These are phyloP conservation scores for Elsinoe ampelina DNA, from an alignment of 2,329 filamentous ascomycete genomes.

Conservation along the genomic window DNA sequence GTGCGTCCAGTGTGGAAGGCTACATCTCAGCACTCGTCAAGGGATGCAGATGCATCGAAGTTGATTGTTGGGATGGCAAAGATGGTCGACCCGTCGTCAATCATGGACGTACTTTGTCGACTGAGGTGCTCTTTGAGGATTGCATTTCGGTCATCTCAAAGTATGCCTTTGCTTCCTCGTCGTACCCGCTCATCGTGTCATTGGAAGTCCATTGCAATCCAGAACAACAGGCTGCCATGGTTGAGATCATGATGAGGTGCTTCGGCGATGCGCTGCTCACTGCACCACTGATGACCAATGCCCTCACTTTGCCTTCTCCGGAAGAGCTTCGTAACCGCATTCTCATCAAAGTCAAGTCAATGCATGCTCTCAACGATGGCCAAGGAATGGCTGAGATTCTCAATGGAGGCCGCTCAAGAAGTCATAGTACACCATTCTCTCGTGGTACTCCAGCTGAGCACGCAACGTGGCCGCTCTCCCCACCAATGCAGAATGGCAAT, in stretches of 20 bases:
- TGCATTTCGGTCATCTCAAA: constrained; percentile 89
- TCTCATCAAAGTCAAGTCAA: constrained; percentile 89
- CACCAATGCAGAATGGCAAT: constrained; percentile 43
- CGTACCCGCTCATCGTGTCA: constrained; percentile 85
- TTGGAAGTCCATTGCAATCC: constrained; percentile 89
- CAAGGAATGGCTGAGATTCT: constrained; percentile 27
- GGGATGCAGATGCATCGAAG: constrained; percentile 90
- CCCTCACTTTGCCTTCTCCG: constrained; percentile 67
- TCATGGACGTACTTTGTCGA: constrained; percentile 83
- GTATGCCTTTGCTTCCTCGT: constrained; percentile 82
- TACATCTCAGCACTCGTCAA: constrained; percentile 83
- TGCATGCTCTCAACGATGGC: constrained; percentile 42
- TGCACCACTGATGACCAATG: constrained; percentile 61
- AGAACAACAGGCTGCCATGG: constrained; percentile 78
- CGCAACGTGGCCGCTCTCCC: constrained; percentile 39
- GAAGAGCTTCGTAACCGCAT: constrained; percentile 76
- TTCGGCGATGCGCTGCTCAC: constrained; percentile 74
- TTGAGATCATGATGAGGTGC: constrained; percentile 73
- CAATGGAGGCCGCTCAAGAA: constrained; percentile 44
- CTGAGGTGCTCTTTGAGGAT: constrained; percentile 78
- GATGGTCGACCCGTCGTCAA: constrained; percentile 83
- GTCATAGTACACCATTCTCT: constrained; percentile 68
- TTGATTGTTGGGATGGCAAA: constrained; percentile 94
- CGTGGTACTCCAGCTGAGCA: constrained; percentile 55
- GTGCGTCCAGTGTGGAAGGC: constrained; percentile 84